Evolutionary conservation across 768 basidiomycete genomes (phyloP), one percentile per base, ranked within the genome.

Genomic region (Kwoniella mangroviensis): DNA sequence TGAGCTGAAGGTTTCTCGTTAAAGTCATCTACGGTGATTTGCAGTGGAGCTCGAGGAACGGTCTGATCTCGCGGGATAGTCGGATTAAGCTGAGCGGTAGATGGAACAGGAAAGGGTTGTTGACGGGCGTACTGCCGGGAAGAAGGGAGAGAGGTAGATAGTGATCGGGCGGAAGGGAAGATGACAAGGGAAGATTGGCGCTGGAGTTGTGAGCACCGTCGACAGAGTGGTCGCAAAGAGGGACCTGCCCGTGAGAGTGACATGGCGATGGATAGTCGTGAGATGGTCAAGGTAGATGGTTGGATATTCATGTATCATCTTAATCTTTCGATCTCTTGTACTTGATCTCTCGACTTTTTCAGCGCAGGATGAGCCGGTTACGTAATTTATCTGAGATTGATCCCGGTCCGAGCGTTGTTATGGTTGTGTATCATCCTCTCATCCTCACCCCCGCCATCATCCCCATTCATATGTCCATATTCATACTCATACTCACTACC

Each of bases 21-120:
- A 45, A 75, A 79, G 17, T 72, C 75, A 22, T 28, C 34, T 3
- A 72, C 61, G 4, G 60, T 42, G 13, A 72, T 63, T 34, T 66
- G 60, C 2, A 67, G 17, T 58, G 63, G 64, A 42, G 57, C 45
- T 19, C 63, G 24, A 42, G 42, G 22, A 3, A 54, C 21, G 26
- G 26, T 15, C 7, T 51, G 42, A 17, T 42, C 24, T 43, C 67
- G 59, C 28, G 66, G 58, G 56, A 65, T 65, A 26, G 54, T 42
- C 6, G 57, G 43, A 21, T 67, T 59, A 26, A 60, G 66, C 45
- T 40, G 21, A 34, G 58, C 51, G 42, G 53, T 40, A 41, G 26
- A n/a, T 24, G 49, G 53, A 17, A 53, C 24, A n/a, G 24, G 51
- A 34, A n/a, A 54, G 17, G 45, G 52, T 53, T 28, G 63, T 28